Conservation (phyloP, 116 monocot genomes). For the Phalaenopsis hybrid region DNA sequence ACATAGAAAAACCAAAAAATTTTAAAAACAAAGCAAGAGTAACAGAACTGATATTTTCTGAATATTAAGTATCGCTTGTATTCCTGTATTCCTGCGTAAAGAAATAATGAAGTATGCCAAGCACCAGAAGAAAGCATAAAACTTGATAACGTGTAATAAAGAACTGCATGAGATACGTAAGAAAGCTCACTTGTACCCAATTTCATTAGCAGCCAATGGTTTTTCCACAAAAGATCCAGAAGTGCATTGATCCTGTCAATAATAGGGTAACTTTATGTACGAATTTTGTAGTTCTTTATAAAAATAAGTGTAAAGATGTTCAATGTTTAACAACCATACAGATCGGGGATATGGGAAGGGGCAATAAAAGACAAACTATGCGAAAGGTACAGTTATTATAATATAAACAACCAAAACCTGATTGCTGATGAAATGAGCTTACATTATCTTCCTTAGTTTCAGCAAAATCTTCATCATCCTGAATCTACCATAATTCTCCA, state of each 20-base stretch:
- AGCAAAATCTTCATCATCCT: conserved; percentile 74
- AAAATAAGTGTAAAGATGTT: neutral
- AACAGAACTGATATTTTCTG: neutral
- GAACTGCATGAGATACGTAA: neutral
- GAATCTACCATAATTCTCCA: conserved; percentile 40
- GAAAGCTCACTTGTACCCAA: conserved; percentile 33
- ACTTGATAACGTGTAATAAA: neutral
- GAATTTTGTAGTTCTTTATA: neutral
- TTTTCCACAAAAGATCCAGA: conserved; percentile 25
- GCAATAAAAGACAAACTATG: neutral
- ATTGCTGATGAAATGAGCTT: conserved; percentile 19
- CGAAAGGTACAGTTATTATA: too few relatives aligned
- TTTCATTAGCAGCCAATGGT: conserved; percentile 28
- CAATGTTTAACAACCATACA: neutral
- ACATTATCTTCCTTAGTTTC: conserved; percentile 64
- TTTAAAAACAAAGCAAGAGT: neutral
- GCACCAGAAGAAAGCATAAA: neutral
- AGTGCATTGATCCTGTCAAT: conserved; percentile 44
- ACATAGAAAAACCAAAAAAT: neutral
- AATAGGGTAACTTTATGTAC: neutral
- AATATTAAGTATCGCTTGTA: neutral
- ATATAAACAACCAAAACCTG: conserved; percentile 28
- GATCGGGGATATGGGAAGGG: neutral
- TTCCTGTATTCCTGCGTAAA: neutral
- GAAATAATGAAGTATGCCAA: neutral